Evolutionary conservation across 2,329 filamentous ascomycete species (phyloP).

Genomic region (Ilyonectria sp.): DNA sequence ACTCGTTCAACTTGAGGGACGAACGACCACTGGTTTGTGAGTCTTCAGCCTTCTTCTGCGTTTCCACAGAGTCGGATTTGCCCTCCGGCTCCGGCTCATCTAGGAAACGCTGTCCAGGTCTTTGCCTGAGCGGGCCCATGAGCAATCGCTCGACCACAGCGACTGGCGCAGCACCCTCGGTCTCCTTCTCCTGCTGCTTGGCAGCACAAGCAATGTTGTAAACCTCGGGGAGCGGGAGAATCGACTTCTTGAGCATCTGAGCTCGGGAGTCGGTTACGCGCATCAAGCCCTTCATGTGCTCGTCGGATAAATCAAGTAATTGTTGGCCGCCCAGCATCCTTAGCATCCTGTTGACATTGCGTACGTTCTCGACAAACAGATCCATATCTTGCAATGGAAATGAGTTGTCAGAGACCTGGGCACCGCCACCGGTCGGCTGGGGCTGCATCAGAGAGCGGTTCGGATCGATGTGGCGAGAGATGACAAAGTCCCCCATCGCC

Average conservation of each 20-base stretch:
- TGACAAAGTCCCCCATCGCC: conserved; percentile 59
- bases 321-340: conserved; percentile 51
- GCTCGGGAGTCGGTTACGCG: conserved; percentile 45
- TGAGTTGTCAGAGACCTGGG: conserved; percentile 36
- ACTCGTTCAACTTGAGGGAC: conserved; percentile 72
- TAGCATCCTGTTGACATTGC: conserved; percentile 64
- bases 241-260: conserved; percentile 52
- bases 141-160: conserved; percentile 51
- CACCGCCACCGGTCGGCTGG: conserved; percentile 42
- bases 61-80: conserved; percentile 42
- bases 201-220: conserved; percentile 56
- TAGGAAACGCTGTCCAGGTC: conserved; percentile 49
- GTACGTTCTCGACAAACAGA: conserved; percentile 61
- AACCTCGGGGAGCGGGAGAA: conserved; percentile 57
- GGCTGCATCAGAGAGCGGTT: conserved; percentile 46
- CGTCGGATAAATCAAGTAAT: conserved; percentile 44
- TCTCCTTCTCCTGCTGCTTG: conserved; percentile 44
- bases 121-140: conserved; percentile 53
- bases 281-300: conserved; percentile 47
- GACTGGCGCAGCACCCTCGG: conserved; percentile 39
- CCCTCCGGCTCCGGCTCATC: conserved; percentile 48
- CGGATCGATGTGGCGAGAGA: conserved; percentile 52
- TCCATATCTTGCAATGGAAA: conserved; percentile 55
- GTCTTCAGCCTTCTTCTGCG: conserved; percentile 51
- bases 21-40: conserved; percentile 45